Percentiles rank a stretch among this genome's conserved stretches.
Conservation (phyloP, 2,329 filamentous ascomycete species). For the Rhinocladiella mackenziei region DNA sequence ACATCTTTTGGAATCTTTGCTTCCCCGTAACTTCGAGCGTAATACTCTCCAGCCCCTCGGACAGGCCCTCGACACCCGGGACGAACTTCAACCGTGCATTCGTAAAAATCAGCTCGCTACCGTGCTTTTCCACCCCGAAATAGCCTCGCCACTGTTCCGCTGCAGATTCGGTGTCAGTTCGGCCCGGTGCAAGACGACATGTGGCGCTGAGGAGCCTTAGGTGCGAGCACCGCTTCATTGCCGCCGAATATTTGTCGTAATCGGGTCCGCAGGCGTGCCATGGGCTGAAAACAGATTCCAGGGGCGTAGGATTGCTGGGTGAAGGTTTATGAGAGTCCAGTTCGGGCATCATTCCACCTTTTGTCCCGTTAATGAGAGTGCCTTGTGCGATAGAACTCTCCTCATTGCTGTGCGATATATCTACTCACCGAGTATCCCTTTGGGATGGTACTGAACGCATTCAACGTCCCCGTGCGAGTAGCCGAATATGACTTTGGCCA, state of each 20-base stretch:
- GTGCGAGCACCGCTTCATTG: slow-evolving; percentile 38
- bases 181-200: slow-evolving; percentile 38
- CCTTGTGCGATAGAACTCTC: too few species aligned
- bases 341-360: slow-evolving; percentile 44
- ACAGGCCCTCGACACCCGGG: slow-evolving; percentile 32
- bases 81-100: slow-evolving; percentile 38
- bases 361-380: neutral
- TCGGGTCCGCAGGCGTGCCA: slow-evolving; percentile 45
- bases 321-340: slow-evolving; percentile 40
- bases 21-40: slow-evolving; percentile 38
- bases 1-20: slow-evolving; percentile 33
- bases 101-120: slow-evolving; percentile 32
- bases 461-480: slow-evolving; percentile 34
- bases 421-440: slow-evolving; percentile 37
- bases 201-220: slow-evolving; percentile 37
- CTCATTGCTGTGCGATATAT: too few species aligned
- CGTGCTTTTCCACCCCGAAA: slow-evolving; percentile 34
- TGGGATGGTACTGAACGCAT: slow-evolving; percentile 46
- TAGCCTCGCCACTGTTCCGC: slow-evolving; percentile 40
- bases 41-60: slow-evolving; percentile 39
- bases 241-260: slow-evolving; percentile 34
- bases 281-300: slow-evolving; percentile 39
- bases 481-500: slow-evolving; percentile 39
- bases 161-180: slow-evolving; percentile 37
- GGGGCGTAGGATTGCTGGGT: slow-evolving; percentile 37